phyloP scores from a whole-genome alignment of 345 rosid genomes.

The Rhodamnia argentea region DNA sequence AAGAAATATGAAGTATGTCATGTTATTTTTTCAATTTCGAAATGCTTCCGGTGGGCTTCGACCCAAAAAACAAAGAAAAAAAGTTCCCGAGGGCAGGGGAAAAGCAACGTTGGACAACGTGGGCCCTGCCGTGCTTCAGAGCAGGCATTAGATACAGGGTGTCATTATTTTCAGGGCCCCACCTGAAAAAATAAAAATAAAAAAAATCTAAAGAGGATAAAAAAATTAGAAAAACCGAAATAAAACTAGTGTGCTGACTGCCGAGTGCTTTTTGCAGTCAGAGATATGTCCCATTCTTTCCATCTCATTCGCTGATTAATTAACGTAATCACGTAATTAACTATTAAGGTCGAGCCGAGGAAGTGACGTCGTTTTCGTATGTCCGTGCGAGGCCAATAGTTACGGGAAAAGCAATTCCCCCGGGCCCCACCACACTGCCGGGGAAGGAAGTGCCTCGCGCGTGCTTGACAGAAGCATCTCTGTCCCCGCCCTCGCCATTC shows the following conservation, averaged over 20 bases:
- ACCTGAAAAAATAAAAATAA: neutral
- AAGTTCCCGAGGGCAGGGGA: neutral
- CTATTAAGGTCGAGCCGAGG: neutral
- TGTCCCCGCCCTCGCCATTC: neutral
- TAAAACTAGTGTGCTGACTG: neutral
- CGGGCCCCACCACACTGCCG: constrained; percentile 31
- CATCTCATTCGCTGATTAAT: neutral
- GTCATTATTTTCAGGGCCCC: neutral
- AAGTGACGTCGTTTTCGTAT: neutral
- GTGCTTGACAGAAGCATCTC: constrained; percentile 31
- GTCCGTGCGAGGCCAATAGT: neutral
- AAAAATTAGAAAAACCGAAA: neutral
- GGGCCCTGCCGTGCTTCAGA: neutral
- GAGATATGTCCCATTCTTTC: neutral
- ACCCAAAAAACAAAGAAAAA: neutral
- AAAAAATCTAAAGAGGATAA: neutral
- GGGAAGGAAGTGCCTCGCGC: constrained; percentile 1
- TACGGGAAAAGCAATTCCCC: neutral
- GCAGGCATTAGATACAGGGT: neutral
- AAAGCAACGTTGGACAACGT: neutral
- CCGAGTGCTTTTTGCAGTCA: neutral
- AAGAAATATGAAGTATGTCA: neutral
- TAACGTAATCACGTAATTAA: neutral
- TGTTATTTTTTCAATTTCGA: neutral
- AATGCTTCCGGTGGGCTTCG: too few species aligned